A percentile compares a stretch with the other conserved stretches of the same genome.
phyloP scores from a whole-genome alignment of 192 early-diverging fungal species.

The Coemansia sp. region DNA sequence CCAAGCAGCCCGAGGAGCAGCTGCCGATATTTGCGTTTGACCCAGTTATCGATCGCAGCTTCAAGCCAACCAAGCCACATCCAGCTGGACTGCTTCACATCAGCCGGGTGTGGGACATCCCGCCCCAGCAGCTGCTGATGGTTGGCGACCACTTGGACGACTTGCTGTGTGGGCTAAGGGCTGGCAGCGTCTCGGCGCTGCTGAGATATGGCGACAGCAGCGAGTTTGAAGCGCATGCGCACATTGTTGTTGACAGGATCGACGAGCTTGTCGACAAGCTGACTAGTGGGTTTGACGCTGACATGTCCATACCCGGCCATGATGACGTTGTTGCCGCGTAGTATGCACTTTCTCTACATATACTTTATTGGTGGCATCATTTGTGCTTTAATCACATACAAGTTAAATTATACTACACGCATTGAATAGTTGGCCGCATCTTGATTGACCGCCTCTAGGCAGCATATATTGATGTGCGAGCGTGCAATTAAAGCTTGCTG shows the following conservation, averaged over 20 bases:
- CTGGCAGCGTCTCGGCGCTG: constrained; percentile 50
- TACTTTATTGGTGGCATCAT: too few relatives aligned
- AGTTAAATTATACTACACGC: too few relatives aligned
- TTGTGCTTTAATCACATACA: too few relatives aligned
- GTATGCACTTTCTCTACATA: not conserved
- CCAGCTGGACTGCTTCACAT: constrained; percentile 49
- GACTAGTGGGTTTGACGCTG: constrained; percentile 31
- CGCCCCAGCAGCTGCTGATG: constrained; percentile 55
- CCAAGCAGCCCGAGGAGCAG: constrained; percentile 25
- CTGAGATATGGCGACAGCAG: constrained; percentile 42
- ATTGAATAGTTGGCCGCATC: too few relatives aligned
- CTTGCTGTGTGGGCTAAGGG: constrained; percentile 51
- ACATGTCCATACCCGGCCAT: constrained; percentile 22
- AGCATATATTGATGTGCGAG: too few relatives aligned
- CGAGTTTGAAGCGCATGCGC: constrained; percentile 35
- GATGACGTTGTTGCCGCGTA: constrained; percentile 3
- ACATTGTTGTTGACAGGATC: constrained; percentile 48
- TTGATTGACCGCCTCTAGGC: too few relatives aligned
- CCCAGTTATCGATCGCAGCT: constrained; percentile 54
- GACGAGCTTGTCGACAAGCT: constrained; percentile 31
- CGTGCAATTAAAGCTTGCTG: too few relatives aligned
- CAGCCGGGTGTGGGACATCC: constrained; percentile 45
- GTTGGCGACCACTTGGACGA: constrained; percentile 60
- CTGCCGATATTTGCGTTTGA: constrained; percentile 43
- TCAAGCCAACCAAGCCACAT: constrained; percentile 53